Evolutionary conservation across 805 yeast species (phyloP), one percentile per base, ranked within the genome.

Genomic region (Lachancea thermotolerans): DNA sequence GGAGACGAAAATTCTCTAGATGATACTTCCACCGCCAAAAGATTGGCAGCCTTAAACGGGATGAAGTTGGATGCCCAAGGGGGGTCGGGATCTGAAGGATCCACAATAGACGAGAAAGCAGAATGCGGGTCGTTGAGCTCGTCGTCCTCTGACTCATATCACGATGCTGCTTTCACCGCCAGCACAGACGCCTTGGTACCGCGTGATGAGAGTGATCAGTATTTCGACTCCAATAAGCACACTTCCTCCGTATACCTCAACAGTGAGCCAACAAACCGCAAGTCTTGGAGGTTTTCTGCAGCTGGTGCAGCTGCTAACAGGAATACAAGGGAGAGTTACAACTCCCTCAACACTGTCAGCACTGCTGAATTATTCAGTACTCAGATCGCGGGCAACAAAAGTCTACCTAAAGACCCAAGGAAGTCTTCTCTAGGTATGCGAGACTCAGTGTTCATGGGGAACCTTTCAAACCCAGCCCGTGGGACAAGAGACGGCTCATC

Each of bases 311-410:
- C 70, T 68, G 29, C 71, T 51, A 70, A 18, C 21, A 45, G 39
- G 27, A 51, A 50, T 21, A 46, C 77, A 38, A 77, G 91, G 60
- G 80, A 77, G 31, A 82, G 95, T 9, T 71, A 78, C 45, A 76
- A 75, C 33, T 85, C 96, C 0, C 57, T 84, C 46, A 89, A 88
- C 25, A 88, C 96, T 0, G 90, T 90, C 30, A 81, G 90, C 29
- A 87, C 96, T 1, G 86, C 82, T 41, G 91, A 87, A 59, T 73
- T 89, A 39, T 74, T 88, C 58, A 83, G 86, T 4, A 87, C 89
- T 33, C 75, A 88, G 56, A 70, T 88, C 35, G 88, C 85, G 2
- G 85, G 82, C 33, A 85, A 81, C 49, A 68, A 67, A 28, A 62
- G 63, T 33, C 58, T 73, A 25, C 66, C 67, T 33, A 70, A 73